phyloP scores from a whole-genome alignment of 495 filamentous ascomycete species.

The Xylaria venustula region DNA sequence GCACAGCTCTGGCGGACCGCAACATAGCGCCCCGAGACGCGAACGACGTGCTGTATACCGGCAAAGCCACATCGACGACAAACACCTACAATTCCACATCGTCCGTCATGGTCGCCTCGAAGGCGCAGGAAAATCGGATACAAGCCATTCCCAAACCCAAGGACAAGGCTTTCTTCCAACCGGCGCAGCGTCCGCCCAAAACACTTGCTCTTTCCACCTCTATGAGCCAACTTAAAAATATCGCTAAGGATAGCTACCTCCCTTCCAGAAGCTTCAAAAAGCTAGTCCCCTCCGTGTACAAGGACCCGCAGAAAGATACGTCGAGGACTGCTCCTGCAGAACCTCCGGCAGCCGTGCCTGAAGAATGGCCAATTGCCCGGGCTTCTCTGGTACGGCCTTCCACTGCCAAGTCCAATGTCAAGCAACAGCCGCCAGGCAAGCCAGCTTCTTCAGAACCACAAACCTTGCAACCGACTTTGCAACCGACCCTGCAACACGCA shows the following conservation, averaged over 20 bases:
- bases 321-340: not conserved
- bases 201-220: slow-evolving; percentile 46
- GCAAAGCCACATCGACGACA: not conserved
- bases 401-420: not conserved
- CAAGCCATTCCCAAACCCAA: slow-evolving; percentile 42
- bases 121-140: slow-evolving; percentile 44
- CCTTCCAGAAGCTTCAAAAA: slow-evolving; percentile 27
- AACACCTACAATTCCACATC: slow-evolving; percentile 19
- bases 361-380: not conserved
- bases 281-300: slow-evolving; percentile 59
- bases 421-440: slow-evolving; percentile 6
- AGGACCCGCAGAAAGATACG: slow-evolving; percentile 47
- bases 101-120: slow-evolving; percentile 28
- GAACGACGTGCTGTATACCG: slow-evolving; percentile 29
- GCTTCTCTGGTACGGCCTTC: slow-evolving; percentile 7
- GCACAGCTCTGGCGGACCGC: slow-evolving; percentile 76
- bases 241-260: slow-evolving; percentile 18
- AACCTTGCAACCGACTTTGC: not conserved
- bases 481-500: not conserved
- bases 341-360: not conserved
- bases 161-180: slow-evolving; percentile 51
- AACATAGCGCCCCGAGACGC: slow-evolving; percentile 65
- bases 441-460: not conserved
- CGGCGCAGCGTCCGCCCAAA: slow-evolving; percentile 64
- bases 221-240: slow-evolving; percentile 37